Evolutionary conservation across 2,329 filamentous ascomycete species (phyloP).

Genomic region (Penicillium expansum): DNA sequence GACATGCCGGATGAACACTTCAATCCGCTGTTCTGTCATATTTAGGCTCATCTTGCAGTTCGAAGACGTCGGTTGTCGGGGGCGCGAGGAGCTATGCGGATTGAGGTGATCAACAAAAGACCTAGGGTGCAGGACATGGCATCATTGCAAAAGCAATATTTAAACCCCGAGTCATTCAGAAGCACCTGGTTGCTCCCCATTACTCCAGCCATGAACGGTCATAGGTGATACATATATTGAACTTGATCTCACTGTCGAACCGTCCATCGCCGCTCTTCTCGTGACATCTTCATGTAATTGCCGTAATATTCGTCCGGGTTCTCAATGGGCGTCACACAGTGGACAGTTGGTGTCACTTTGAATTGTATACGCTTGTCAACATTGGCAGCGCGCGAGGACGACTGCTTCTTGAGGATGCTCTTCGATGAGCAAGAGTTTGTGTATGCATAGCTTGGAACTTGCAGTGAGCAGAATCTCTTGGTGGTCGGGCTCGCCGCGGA

Average conservation of each 20-base stretch:
- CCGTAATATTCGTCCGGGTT: slow-evolving; percentile 50
- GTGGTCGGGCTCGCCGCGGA: slow-evolving; percentile 42
- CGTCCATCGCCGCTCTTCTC: slow-evolving; percentile 48
- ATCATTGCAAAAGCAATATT: background rate
- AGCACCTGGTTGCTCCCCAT: background rate
- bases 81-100: background rate
- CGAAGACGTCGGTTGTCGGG: background rate
- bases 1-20: background rate
- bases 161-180: background rate
- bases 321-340: slow-evolving; percentile 50
- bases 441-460: slow-evolving; percentile 44
- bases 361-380: slow-evolving; percentile 45
- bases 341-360: slow-evolving; percentile 43
- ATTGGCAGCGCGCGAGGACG: slow-evolving; percentile 15
- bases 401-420: slow-evolving; percentile 49
- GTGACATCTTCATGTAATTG: slow-evolving; percentile 45
- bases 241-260: slow-evolving; percentile 34
- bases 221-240: slow-evolving; percentile 3
- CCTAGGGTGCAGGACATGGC: background rate
- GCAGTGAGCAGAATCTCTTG: slow-evolving; percentile 43
- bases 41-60: background rate
- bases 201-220: background rate
- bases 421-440: slow-evolving; percentile 46
- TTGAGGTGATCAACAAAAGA: background rate
- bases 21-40: background rate